Evolutionary conservation across 2,329 filamentous ascomycete genomes (phyloP), one percentile per base, ranked within the genome.

Genomic region (Elsinoe ampelina): DNA sequence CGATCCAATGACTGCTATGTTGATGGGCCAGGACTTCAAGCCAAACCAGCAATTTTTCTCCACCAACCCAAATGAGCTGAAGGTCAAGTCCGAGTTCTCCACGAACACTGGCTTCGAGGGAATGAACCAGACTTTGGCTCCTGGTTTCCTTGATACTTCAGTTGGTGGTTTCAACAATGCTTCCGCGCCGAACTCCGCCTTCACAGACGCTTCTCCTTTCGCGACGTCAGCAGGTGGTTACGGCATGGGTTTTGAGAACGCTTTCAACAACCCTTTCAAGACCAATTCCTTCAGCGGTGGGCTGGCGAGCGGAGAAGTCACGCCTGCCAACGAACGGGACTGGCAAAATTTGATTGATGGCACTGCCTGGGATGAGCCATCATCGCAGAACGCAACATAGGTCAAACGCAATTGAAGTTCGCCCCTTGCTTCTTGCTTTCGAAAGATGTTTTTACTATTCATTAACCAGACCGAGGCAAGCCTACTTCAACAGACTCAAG

Each of bases 1-100:
- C 30, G 74, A 79, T 59, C 71, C 74, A 2, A 67, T 71, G 56
- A 73, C 72, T 17, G 64, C 72, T 38, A 68, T 73, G 60, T 69
- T 78, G 58, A 78, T 78, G 74, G 67, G 67, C 22, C 73, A 73
- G 10, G 66, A 67, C 30, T 58, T 38, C 17, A 57, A 54, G 41
- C 59, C 73, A 13, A 65, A 69, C n/a, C 72, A 73, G 58, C 70
- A 51, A 57, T 70, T 64, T 43, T 78, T 77, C 60, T 72, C 68
- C 59, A 72, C 71, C n/a, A 74, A 74, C 56, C 62, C 67, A 5
- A 62, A 65, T 10, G 69, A 71, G 61, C 60, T 62, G 20, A 55
- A 54, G 30, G 17, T 60, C 61, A 50, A 69, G 63, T 62, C 59
- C 55, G 63, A 60, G 41, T 38, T 57, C 54, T 59, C 51, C 61